Conservation (phyloP, 352 stramenopile genomes). For the Pythium grandisporangium region DNA sequence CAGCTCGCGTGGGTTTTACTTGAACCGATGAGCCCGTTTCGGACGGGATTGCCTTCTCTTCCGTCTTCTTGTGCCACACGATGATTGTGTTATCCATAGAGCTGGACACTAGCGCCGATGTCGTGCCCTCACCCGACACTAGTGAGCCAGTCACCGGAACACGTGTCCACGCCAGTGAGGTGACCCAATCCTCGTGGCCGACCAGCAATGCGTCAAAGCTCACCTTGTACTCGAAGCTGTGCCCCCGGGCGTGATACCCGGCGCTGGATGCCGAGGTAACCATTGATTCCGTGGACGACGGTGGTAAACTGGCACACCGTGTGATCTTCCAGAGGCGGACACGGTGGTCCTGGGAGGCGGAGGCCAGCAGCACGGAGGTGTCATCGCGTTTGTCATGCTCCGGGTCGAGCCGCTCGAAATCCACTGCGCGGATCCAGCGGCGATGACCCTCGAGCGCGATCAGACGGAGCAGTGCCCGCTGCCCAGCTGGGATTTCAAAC, state of each 20-base stretch:
- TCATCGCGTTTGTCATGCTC: not conserved
- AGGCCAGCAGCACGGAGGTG: conserved; percentile 27
- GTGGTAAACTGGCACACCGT: too few relatives aligned
- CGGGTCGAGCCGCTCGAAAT: conserved; percentile 22
- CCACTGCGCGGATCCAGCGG: conserved; percentile 58
- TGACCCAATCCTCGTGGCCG: conserved; percentile 79
- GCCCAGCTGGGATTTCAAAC: conserved; percentile 24
- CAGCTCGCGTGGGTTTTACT: too few relatives aligned
- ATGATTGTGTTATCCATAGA: conserved; percentile 81
- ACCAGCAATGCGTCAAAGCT: conserved; percentile 62
- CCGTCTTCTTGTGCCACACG: conserved; percentile 29
- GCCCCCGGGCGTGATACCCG: conserved; percentile 21
- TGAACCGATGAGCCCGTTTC: conserved; percentile 2
- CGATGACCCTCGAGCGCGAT: conserved; percentile 46
- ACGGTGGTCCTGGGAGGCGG: conserved; percentile 57
- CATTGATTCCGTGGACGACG: not conserved
- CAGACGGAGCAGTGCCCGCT: conserved; percentile 14
- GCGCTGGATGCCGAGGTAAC: conserved; percentile 9
- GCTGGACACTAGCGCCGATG: conserved; percentile 31
- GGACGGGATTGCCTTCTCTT: too few relatives aligned
- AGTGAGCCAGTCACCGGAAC: too few relatives aligned
- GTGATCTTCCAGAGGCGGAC: conserved; percentile 67
- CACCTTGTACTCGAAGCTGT: conserved; percentile 21
- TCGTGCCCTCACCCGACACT: not conserved
- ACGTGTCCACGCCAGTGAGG: conserved; percentile 45